These are phyloP conservation scores for Ogataea chonburiensis DNA, from an alignment of 805 yeast genomes.

Conservation along the genomic window DNA sequence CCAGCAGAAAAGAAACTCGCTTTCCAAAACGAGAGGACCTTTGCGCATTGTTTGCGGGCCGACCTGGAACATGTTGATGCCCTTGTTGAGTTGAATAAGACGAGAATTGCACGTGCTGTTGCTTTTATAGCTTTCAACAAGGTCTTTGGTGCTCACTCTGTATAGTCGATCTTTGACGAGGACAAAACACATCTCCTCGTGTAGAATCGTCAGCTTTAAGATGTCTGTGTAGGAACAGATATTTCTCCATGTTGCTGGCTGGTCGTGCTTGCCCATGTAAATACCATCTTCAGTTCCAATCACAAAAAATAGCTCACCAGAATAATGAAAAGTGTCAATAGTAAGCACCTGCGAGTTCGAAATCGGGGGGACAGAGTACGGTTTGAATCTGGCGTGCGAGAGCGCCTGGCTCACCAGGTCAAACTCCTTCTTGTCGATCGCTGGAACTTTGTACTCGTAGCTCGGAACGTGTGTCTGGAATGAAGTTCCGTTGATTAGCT, in stretches of 20 bases:
- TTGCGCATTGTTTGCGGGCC: constrained; percentile 67
- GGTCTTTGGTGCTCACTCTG: constrained; percentile 60
- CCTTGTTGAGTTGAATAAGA: constrained; percentile 30
- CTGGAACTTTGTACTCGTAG: constrained; percentile 12
- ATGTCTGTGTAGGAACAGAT: constrained; percentile 53
- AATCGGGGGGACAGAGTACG: constrained; percentile 18
- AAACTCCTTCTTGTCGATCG: constrained; percentile 11
- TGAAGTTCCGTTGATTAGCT: constrained; percentile 23
- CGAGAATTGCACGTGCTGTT: constrained; percentile 41
- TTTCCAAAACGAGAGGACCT: constrained; percentile 57
- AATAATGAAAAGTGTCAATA: constrained; percentile 41
- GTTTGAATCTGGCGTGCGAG: constrained; percentile 12
- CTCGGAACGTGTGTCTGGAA: constrained; percentile 15
- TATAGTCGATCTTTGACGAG: constrained; percentile 58
- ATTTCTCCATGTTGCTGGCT: constrained; percentile 53
- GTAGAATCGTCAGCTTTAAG: constrained; percentile 59
- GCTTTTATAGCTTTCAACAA: constrained; percentile 55
- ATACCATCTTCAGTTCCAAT: constrained; percentile 67
- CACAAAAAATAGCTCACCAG: constrained; percentile 45
- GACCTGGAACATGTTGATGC: constrained; percentile 60
- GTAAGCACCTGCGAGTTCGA: constrained; percentile 13
- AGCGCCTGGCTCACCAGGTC: constrained; percentile 18
- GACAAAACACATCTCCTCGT: constrained; percentile 54
- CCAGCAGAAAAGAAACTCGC: constrained; percentile 51
- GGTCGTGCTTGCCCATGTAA: constrained; percentile 46